Conservation (phyloP, 2,329 filamentous ascomycete species). For the Teratosphaeria pseudoeucalypti region DNA sequence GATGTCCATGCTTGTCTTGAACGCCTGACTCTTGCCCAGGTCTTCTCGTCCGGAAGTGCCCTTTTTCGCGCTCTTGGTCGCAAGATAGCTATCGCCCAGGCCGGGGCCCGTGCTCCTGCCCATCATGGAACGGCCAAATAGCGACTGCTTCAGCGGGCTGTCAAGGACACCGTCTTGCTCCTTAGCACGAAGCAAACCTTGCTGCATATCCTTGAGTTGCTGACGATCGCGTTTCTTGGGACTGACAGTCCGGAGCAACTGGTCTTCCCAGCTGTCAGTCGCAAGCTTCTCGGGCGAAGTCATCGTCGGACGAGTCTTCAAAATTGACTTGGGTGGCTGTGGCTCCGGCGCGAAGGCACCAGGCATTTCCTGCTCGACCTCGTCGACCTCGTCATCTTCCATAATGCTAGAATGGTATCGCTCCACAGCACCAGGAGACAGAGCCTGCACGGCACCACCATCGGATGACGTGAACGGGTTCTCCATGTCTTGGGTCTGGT, state of each 20-base stretch:
- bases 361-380: conserved; percentile 62
- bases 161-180: conserved; percentile 24
- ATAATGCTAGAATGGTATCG: conserved; percentile 22
- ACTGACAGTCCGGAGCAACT: conserved; percentile 87
- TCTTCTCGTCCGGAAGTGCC: conserved; percentile 6
- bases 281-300: conserved; percentile 46
- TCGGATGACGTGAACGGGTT: conserved; percentile 15
- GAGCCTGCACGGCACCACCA: conserved; percentile 20
- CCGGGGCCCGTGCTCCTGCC: conserved; percentile 21
- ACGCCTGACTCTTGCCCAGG: conserved; percentile 43
- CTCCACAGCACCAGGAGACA: conserved; percentile 17
- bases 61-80: conserved; percentile 24
- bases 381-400: conserved; percentile 56
- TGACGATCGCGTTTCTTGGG: conserved; percentile 83
- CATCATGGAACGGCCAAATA: conserved; percentile 49
- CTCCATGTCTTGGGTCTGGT: conserved; percentile 10
- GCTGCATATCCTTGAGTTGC: conserved; percentile 57
- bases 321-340: conserved; percentile 44
- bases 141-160: conserved; percentile 66
- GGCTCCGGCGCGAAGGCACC: conserved; percentile 66
- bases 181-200: conserved; percentile 44
- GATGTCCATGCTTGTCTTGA: conserved; percentile 83
- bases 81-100: conserved; percentile 23
- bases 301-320: conserved; percentile 34
- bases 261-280: conserved; percentile 82